These are phyloP conservation scores for Verticillium zaregamsianum DNA, from an alignment of 2,329 filamentous ascomycete genomes.

Conservation along the genomic window DNA sequence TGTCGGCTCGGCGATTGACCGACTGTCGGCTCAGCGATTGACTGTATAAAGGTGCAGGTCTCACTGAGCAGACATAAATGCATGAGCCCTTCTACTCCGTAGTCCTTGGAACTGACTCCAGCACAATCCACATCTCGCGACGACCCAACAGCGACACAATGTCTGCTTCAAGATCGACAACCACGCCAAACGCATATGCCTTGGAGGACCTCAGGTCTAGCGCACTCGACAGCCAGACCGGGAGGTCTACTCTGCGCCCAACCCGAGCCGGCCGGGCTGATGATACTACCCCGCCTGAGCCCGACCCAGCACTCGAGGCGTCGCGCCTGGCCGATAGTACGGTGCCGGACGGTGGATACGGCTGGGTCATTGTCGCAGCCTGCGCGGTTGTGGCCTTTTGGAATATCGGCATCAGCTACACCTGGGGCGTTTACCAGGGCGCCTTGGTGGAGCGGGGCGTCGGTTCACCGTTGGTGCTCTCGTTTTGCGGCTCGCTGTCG, in stretches of 20 bases:
- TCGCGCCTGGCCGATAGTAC: slow-evolving; percentile 39
- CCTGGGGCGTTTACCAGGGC: slow-evolving; percentile 51
- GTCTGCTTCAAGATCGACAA: background rate
- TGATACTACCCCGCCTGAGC: background rate
- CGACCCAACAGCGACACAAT: background rate
- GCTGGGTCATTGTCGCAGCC: slow-evolving; percentile 48
- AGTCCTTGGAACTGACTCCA: no score
- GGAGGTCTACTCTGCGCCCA: background rate
- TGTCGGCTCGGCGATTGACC: no score
- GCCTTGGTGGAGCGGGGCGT: slow-evolving; percentile 47
- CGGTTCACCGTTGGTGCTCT: slow-evolving; percentile 45
- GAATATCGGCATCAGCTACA: slow-evolving; percentile 51
- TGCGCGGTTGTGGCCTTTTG: slow-evolving; percentile 51
- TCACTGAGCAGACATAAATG: no score
- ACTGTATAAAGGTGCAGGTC: no score
- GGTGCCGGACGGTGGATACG: slow-evolving; percentile 51
- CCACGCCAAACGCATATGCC: background rate
- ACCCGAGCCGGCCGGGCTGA: background rate
- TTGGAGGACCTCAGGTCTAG: background rate
- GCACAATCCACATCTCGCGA: background rate
- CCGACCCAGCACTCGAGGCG: slow-evolving; percentile 28
- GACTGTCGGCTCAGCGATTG: no score
- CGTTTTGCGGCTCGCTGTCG: slow-evolving; percentile 54
- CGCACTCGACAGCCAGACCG: background rate
- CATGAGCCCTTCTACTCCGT: no score